Conservation (phyloP, 768 basidiomycete species). For the Xerocomellus dryophilus region DNA sequence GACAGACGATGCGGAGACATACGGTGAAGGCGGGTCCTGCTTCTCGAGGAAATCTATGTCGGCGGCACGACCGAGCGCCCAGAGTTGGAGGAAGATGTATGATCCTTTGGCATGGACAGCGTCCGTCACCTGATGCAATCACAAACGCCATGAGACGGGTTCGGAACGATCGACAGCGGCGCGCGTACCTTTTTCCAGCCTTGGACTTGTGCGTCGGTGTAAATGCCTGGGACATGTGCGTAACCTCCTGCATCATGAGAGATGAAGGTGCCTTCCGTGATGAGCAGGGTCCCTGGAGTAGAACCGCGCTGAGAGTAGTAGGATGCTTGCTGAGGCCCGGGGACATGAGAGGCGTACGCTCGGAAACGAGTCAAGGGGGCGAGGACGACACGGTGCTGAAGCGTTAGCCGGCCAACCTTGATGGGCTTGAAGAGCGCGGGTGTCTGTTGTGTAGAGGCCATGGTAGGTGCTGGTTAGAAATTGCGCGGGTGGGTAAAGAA, state of each 20-base stretch:
- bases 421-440: conserved; percentile 44
- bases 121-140: conserved; percentile 42
- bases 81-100: not conserved
- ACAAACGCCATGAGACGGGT: not conserved
- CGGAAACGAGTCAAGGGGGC: conserved; percentile 51
- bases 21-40: conserved; percentile 33
- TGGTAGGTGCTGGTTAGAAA: not conserved
- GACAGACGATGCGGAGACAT: conserved; percentile 36
- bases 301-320: conserved; percentile 50
- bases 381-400: conserved; percentile 51
- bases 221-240: too few relatives aligned
- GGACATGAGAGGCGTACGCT: conserved; percentile 36
- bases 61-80: conserved; percentile 52
- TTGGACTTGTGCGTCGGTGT: too few relatives aligned
- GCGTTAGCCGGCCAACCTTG: conserved; percentile 38
- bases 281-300: conserved; percentile 37
- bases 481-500: not conserved
- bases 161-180: conserved; percentile 4
- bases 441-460: not conserved
- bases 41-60: conserved; percentile 32
- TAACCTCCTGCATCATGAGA: too few relatives aligned
- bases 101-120: not conserved
- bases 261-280: too few relatives aligned
- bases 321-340: conserved; percentile 34
- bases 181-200: not conserved